A percentile compares a stretch with the other conserved stretches of the same genome.
These are phyloP conservation scores for Alternaria gaisen DNA, from an alignment of 2,329 filamentous ascomycete genomes.

Conservation along the genomic window DNA sequence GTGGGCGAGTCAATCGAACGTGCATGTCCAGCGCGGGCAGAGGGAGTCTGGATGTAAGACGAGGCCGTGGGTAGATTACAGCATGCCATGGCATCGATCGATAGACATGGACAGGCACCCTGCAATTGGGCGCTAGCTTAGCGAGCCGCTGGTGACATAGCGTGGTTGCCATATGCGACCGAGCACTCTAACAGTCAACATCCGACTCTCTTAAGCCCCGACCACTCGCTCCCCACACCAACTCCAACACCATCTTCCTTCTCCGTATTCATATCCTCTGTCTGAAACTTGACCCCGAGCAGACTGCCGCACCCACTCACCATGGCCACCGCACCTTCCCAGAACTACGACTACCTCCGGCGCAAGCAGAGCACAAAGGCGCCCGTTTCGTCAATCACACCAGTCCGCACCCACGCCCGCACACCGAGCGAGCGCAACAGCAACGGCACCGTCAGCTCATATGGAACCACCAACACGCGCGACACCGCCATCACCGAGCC, in stretches of 20 bases:
- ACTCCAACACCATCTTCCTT: conserved; percentile 25
- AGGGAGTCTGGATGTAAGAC: neutral
- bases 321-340: conserved; percentile 45
- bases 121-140: conserved; percentile 12
- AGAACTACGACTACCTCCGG: conserved; percentile 65
- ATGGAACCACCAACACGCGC: conserved; percentile 76
- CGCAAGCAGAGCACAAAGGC: conserved; percentile 63
- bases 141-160: conserved; percentile 18
- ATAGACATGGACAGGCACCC: conserved; percentile 12
- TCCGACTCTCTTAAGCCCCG: conserved; percentile 25
- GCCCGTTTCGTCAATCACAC: conserved; percentile 46
- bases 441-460: conserved; percentile 89
- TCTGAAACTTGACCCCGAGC: conserved; percentile 9
- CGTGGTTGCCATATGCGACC: conserved; percentile 31
- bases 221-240: conserved; percentile 22
- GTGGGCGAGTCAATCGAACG: conserved; percentile 11
- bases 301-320: conserved; percentile 1
- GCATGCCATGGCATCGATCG: neutral
- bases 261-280: conserved; percentile 40
- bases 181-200: conserved; percentile 29
- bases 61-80: conserved; percentile 2
- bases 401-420: conserved; percentile 56
- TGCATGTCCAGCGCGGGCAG: conserved; percentile 23
- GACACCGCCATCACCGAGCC: conserved; percentile 91
- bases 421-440: conserved; percentile 73